phyloP scores from a whole-genome alignment of 2,329 filamentous ascomycete species.

The Didymella lethalis region DNA sequence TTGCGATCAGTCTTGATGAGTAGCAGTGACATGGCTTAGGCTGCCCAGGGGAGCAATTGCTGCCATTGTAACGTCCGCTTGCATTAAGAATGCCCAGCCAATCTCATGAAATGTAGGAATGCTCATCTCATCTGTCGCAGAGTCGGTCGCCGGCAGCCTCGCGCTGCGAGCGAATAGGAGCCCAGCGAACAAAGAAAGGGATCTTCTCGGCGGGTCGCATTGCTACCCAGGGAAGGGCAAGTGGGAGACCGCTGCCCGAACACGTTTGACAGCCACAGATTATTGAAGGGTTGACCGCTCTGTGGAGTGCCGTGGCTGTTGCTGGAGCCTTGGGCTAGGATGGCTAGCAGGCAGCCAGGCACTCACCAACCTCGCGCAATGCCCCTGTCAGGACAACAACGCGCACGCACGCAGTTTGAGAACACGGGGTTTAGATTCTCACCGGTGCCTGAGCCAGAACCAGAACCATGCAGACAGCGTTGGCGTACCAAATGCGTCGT shows the following conservation, averaged over 20 bases:
- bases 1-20: slow-evolving; percentile 7
- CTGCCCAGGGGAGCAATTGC: slow-evolving; percentile 10
- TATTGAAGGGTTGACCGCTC: slow-evolving; percentile 37
- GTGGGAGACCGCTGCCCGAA: slow-evolving; percentile 27
- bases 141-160: slow-evolving; percentile 19
- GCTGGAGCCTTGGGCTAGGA: slow-evolving; percentile 35
- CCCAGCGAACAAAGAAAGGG: slow-evolving; percentile 16
- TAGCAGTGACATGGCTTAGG: background rate
- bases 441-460: slow-evolving; percentile 19
- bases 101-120: slow-evolving; percentile 13
- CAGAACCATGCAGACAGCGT: slow-evolving; percentile 22
- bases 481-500: slow-evolving; percentile 25
- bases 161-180: slow-evolving; percentile 8
- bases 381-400: slow-evolving; percentile 7
- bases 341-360: slow-evolving; percentile 34
- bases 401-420: slow-evolving; percentile 7
- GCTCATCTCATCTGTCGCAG: slow-evolving; percentile 20
- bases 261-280: slow-evolving; percentile 37
- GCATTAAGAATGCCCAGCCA: slow-evolving; percentile 5
- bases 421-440: slow-evolving; percentile 1
- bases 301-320: slow-evolving; percentile 33
- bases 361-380: slow-evolving; percentile 20
- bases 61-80: background rate
- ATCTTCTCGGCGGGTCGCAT: slow-evolving; percentile 12
- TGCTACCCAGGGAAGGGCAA: slow-evolving; percentile 17